Conservation (phyloP, 106 monocot genomes). For the Hemerocallis citrina region DNA sequence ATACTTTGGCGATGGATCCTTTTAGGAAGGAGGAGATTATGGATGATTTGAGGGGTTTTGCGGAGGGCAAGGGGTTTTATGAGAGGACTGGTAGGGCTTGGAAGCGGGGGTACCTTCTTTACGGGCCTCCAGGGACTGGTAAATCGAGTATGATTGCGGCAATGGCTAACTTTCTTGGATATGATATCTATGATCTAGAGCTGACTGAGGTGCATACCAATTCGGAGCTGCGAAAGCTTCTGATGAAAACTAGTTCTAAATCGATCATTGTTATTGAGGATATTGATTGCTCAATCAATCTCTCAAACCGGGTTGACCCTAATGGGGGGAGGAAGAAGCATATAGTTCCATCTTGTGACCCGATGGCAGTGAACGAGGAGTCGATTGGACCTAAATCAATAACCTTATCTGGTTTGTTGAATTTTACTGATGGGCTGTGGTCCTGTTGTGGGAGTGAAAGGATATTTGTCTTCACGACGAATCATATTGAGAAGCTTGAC, state of each 20-base stretch:
- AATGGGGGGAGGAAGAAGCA: conserved; percentile 2
- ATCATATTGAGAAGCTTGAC: conserved; percentile 64
- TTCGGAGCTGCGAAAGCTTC: neutral
- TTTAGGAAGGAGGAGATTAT: conserved; percentile 39
- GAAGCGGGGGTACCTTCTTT: conserved; percentile 28
- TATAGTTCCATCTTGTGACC: conserved; percentile 42
- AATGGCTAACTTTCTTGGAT: conserved; percentile 21
- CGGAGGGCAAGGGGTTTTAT: conserved; percentile 31
- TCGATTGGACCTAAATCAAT: conserved; percentile 17
- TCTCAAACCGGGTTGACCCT: conserved; percentile 15
- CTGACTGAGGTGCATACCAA: conserved; percentile 14
- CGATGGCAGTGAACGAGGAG: conserved; percentile 26
- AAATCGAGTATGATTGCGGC: conserved; percentile 27
- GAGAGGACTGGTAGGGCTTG: conserved; percentile 16
- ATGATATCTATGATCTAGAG: conserved; percentile 18
- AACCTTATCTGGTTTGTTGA: conserved; percentile 22
- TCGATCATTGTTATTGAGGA: conserved; percentile 28
- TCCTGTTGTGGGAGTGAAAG: conserved; percentile 81
- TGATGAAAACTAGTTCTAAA: neutral
- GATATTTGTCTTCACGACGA: conserved; percentile 77
- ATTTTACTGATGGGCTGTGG: conserved; percentile 70
- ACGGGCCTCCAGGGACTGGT: conserved; percentile 24
- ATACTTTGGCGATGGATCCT: conserved; percentile 64
- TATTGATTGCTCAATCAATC: conserved; percentile 35
- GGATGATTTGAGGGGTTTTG: conserved; percentile 48